Evolutionary conservation across 495 filamentous ascomycete genomes (phyloP).

Genomic region (Sporormia fimetaria): DNA sequence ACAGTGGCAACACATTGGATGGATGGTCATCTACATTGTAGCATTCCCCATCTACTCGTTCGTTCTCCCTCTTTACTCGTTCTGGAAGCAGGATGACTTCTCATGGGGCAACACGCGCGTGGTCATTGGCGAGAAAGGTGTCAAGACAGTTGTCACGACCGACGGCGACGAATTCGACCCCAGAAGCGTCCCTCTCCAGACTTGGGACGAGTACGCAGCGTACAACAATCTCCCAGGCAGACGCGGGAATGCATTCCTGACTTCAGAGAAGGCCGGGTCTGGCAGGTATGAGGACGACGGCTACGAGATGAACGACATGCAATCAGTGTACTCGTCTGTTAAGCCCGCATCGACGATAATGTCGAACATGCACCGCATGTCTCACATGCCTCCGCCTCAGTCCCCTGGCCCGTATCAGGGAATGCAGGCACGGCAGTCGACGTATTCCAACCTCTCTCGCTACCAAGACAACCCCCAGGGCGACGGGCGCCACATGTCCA

Average conservation of each 20-base stretch:
- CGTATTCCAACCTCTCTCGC: constrained; percentile 40
- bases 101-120: constrained; percentile 96
- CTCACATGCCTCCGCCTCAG: constrained; percentile 26
- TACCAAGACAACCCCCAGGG: constrained; percentile 24
- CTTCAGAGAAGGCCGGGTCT: constrained; percentile 50
- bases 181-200: constrained; percentile 80
- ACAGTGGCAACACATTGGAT: constrained; percentile 95
- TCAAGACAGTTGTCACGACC: constrained; percentile 75
- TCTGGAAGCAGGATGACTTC: constrained; percentile 99
- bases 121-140: constrained; percentile 85
- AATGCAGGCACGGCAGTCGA: constrained; percentile 30
- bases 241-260: constrained; percentile 48
- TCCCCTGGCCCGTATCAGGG: constrained; percentile 21
- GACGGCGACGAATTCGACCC: constrained; percentile 83
- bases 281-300: constrained; percentile 50
- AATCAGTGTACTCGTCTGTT: constrained; percentile 88
- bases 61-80: constrained; percentile 85
- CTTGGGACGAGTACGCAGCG: constrained; percentile 97
- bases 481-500: constrained; percentile 47
- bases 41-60: constrained; percentile 93
- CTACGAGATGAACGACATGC: constrained; percentile 96
- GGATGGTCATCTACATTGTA: constrained; percentile 96
- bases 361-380: constrained; percentile 58
- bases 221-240: constrained; percentile 83
- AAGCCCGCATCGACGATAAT: constrained; percentile 87